Percentiles rank a stretch among this genome's conserved stretches.
phyloP scores from a whole-genome alignment of 2,329 filamentous ascomycete genomes.

The Ophiostoma tasmaniense region DNA sequence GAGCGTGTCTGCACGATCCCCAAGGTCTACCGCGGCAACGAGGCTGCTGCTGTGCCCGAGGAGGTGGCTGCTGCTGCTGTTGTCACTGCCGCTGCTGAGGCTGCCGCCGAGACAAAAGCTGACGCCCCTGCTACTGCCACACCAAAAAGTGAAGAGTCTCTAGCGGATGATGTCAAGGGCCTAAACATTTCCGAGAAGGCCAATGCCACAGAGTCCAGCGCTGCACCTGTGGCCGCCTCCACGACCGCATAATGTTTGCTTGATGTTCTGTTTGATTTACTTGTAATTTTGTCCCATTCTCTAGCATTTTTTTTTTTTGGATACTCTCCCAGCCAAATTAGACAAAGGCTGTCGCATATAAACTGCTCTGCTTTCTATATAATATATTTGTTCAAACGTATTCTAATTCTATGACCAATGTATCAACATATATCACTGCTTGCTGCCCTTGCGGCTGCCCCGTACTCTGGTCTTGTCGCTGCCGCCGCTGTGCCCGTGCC shows the following conservation, averaged over 20 bases:
- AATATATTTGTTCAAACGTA: neutral
- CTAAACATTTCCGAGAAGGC: slow-evolving; percentile 18
- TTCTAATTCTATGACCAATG: neutral
- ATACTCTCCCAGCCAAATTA: slow-evolving; percentile 6
- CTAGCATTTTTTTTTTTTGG: slow-evolving; percentile 5
- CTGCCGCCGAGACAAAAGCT: neutral
- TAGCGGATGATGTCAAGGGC: slow-evolving; percentile 10
- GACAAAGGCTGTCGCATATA: slow-evolving; percentile 1
- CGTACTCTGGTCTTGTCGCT: slow-evolving; percentile 38
- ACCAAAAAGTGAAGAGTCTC: neutral
- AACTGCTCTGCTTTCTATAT: neutral
- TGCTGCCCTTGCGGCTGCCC: neutral
- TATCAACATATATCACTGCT: neutral
- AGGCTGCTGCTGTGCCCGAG: slow-evolving; percentile 12
- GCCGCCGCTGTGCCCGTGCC: slow-evolving; percentile 44
- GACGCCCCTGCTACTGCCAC: neutral
- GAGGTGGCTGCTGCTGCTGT: slow-evolving; percentile 6
- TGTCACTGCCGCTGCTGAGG: slow-evolving; percentile 6
- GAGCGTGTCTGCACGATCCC: slow-evolving; percentile 45
- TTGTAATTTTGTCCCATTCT: neutral
- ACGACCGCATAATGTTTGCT: neutral
- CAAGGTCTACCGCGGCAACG: slow-evolving; percentile 29
- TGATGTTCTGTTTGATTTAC: neutral
- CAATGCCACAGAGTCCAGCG: neutral
- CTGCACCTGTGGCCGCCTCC: neutral